A percentile compares a stretch with the other conserved stretches of the same genome.
These are phyloP conservation scores for Craterostigma plantagineum DNA, from an alignment of 257 asterid genomes.

Conservation along the genomic window DNA sequence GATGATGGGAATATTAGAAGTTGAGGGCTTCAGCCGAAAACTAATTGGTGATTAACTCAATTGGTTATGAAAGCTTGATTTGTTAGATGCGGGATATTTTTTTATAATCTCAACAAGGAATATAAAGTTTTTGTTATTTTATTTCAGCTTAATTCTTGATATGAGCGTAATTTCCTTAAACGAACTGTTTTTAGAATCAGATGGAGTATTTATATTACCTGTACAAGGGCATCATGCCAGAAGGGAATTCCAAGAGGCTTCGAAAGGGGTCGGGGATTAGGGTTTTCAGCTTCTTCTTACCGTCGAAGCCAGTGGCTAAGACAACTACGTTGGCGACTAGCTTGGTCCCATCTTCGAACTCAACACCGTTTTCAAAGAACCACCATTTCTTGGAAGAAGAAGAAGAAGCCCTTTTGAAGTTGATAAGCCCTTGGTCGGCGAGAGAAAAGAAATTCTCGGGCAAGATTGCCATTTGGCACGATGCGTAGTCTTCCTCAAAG, in stretches of 20 bases:
- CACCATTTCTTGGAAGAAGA: constrained; percentile 22
- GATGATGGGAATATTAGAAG: too few species aligned
- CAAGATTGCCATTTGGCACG: constrained; percentile 93
- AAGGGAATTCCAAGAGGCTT: constrained; percentile 41
- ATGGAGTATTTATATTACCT: too few species aligned
- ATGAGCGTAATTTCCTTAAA: too few species aligned
- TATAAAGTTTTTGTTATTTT: too few species aligned
- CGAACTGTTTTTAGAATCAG: too few species aligned
- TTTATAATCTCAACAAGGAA: too few species aligned
- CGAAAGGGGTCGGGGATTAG: constrained; percentile 71
- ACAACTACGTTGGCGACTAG: constrained; percentile 50
- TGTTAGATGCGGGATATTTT: too few species aligned
- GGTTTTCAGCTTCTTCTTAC: constrained; percentile 29
- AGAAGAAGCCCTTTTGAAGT: constrained; percentile 45
- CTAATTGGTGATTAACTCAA: too few species aligned
- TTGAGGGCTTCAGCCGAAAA: too few species aligned
- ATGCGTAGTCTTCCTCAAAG: constrained; percentile 82
- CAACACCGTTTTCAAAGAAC: constrained; percentile 45
- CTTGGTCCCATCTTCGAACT: constrained; percentile 32
- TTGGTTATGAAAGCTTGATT: too few species aligned
- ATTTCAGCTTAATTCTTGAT: too few species aligned
- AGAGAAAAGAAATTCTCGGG: constrained; percentile 62
- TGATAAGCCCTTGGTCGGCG: constrained; percentile 62
- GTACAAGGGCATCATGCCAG: constrained; percentile 80
- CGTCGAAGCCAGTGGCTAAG: constrained; percentile 48